Evolutionary conservation across 2,329 filamentous ascomycete genomes (phyloP).

Genomic region (Penicillium corylophilum): DNA sequence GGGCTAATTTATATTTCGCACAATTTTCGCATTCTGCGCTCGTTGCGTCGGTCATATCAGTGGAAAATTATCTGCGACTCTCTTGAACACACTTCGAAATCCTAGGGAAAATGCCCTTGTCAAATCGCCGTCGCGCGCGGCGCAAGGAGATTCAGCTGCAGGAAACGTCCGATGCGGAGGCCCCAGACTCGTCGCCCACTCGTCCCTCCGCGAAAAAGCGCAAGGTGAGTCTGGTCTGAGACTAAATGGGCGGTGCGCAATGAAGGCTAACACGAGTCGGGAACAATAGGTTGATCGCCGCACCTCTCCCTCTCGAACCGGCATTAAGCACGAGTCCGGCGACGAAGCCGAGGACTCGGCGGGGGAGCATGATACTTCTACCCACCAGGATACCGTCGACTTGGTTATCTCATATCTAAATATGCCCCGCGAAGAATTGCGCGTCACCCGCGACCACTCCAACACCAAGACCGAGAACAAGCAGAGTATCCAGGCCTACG

Average conservation of each 20-base stretch:
- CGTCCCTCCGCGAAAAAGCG: conserved; percentile 50
- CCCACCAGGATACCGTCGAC: conserved; percentile 48
- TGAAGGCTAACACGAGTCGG: conserved; percentile 12
- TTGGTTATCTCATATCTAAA: conserved; percentile 49
- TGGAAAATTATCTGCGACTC: not conserved
- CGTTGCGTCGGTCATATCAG: conserved; percentile 3
- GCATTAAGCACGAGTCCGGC: conserved; percentile 40
- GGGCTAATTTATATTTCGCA: conserved; percentile 3
- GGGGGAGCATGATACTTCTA: conserved; percentile 42
- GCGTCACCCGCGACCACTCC: conserved; percentile 46
- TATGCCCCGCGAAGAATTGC: conserved; percentile 44
- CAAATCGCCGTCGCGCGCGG: conserved; percentile 46
- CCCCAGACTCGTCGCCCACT: conserved; percentile 49
- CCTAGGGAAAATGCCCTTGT: conserved; percentile 40
- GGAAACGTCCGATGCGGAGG: conserved; percentile 46
- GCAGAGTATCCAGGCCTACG: conserved; percentile 50
- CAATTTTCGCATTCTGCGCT: conserved; percentile 6
- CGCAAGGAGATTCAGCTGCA: conserved; percentile 47
- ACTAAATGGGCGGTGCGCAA: conserved; percentile 6
- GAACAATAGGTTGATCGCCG: conserved; percentile 35
- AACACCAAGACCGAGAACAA: conserved; percentile 48
- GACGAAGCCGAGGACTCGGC: conserved; percentile 43
- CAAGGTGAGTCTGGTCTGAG: conserved; percentile 40
- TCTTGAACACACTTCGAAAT: not conserved
- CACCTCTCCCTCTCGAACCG: conserved; percentile 30